Evolutionary conservation across 495 filamentous ascomycete species (phyloP), one percentile per base, ranked within the genome.

Genomic region (Rusavskia elegans): DNA sequence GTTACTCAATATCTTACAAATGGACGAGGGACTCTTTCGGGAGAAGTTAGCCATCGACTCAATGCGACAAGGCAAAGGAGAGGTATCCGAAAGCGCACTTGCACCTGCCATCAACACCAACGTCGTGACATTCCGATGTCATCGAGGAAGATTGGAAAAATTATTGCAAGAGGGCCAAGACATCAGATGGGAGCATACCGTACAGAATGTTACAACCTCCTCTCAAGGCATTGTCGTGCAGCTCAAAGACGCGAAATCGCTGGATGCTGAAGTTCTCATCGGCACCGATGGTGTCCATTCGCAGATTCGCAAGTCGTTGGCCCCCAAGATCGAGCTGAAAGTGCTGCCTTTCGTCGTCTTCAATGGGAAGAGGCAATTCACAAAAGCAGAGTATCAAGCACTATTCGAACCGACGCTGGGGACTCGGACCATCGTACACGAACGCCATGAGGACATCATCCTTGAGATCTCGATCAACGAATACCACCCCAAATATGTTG

Each of bases 241-340:
- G 11, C 58, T 64, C 40, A 20, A 58, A 4, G 55, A 56, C 25
- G 61, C 57, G 2, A 32, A 57, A n/a, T 40, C 11, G 23, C 9
- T 62, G 21, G 36, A 60, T 30, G 56, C 50, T n/a, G 29, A 52
- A n/a, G 40, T 56, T 32, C 40, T 71, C 9, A 52, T 71, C 17
- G 70, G 59, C 9, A 56, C 59, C 1, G 66, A 70, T 54, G 70
- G 70, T 13, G 49, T 56, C n/a, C 67, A 70, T 54, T 71, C 68
- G 1, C 13, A 21, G 11, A 50, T 61, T 0, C 61, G 68, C 38
- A 61, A 63, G 30, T 36, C 46, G 3, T 46, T 70, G 5, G 54
- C 53, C 19, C 59, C 64, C 0, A n/a, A 20, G 5, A 54, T 56
- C 11, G 17, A 59, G 27, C 59, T 61, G 3, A 57, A 63, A 9